Conservation (phyloP, 805 yeast species). For the Starmerella kuoi region DNA sequence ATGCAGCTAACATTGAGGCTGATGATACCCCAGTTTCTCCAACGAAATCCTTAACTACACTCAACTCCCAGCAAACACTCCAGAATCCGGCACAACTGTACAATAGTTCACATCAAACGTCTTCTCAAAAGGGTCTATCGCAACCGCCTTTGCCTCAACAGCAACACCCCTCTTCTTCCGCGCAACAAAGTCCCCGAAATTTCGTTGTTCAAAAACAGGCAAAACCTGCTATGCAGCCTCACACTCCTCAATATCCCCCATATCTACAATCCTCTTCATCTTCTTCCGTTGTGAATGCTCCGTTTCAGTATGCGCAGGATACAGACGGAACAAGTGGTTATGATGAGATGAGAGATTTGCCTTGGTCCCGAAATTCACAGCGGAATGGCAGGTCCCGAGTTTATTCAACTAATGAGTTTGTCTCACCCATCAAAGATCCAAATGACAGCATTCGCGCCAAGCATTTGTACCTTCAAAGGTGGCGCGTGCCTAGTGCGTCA, state of each 20-base stretch:
- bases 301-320: neutral
- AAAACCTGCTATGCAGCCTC: neutral
- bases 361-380: constrained; percentile 1
- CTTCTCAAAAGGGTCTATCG: neutral
- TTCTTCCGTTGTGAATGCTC: neutral
- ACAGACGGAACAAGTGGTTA: neutral
- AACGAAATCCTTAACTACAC: neutral
- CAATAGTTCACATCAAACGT: neutral
- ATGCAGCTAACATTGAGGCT: neutral
- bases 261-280: neutral
- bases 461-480: constrained; percentile 21
- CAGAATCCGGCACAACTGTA: neutral
- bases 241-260: neutral
- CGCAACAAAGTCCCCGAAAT: constrained; percentile 3
- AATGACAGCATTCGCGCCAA: constrained; percentile 23
- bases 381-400: constrained; percentile 2
- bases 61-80: neutral
- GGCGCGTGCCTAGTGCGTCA: constrained; percentile 17
- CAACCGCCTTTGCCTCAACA: neutral
- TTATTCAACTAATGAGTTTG: neutral
- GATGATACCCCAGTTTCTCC: neutral
- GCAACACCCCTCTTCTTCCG: too few relatives aligned
- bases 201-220: constrained; percentile 29
- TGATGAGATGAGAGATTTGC: constrained; percentile 29
- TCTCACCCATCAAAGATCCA: constrained; percentile 10